A percentile compares a stretch with the other conserved stretches of the same genome.
Evolutionary conservation across 108 stramenopile species (phyloP).

Genomic region (Nitzschia sp.): DNA sequence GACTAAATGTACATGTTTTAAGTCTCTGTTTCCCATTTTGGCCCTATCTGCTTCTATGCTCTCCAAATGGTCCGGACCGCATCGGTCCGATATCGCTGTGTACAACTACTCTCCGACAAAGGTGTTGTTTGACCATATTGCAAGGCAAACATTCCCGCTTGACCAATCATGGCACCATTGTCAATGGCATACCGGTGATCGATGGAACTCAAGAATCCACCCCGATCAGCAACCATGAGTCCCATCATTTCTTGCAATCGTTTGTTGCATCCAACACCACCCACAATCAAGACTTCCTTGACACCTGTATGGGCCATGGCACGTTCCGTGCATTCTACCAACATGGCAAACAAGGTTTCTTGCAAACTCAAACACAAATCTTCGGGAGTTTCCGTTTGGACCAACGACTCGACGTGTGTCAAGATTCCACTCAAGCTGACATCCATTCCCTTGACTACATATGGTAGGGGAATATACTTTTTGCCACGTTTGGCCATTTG

Average conservation of each 20-base stretch:
- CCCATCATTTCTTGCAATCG: conserved; percentile 98
- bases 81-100: conserved; percentile 95
- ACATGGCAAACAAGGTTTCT: conserved; percentile 99
- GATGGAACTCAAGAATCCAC: conserved; percentile 93
- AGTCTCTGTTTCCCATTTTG: not conserved
- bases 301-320: conserved; percentile 97
- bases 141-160: conserved; percentile 96
- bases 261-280: conserved; percentile 98
- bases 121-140: conserved; percentile 83
- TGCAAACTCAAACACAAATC: conserved; percentile 97
- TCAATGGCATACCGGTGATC: conserved; percentile 99
- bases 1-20: not conserved
- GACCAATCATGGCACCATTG: conserved; percentile 99
- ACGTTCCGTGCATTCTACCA: conserved; percentile 98
- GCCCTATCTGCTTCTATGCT: conserved; percentile 26
- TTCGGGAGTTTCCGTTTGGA: conserved; percentile 62
- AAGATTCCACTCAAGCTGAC: conserved; percentile 85
- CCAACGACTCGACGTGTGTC: conserved; percentile 55
- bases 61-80: conserved; percentile 88
- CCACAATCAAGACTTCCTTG: conserved; percentile 93
- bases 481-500: conserved; percentile 82
- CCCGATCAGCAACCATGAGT: conserved; percentile 88
- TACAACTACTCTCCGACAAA: conserved; percentile 87
- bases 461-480: conserved; percentile 77
- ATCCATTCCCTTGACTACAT: conserved; percentile 99